A percentile compares a stretch with the other conserved stretches of the same genome.
Evolutionary conservation across 345 rosid species (phyloP).

Genomic region (Eucalyptus pauciflora): DNA sequence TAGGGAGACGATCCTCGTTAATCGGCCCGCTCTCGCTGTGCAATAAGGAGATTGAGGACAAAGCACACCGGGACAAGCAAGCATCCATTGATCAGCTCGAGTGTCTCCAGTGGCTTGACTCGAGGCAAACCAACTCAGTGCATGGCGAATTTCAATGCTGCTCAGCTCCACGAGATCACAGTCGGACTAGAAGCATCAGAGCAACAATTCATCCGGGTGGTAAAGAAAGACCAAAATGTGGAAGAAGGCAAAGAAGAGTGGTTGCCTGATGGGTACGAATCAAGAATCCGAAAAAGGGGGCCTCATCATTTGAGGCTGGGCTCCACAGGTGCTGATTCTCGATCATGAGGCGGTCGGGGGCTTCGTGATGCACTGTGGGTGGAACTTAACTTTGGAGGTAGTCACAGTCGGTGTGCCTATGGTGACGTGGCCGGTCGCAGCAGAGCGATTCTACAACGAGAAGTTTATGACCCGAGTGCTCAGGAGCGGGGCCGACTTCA

Average conservation of each 20-base stretch:
- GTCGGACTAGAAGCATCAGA: constrained; percentile 24
- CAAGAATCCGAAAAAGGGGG: too few species aligned
- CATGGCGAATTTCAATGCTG: background rate
- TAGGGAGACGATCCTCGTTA: constrained; percentile 44
- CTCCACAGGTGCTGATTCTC: too few species aligned
- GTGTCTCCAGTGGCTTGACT: constrained; percentile 32
- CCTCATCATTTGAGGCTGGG: too few species aligned
- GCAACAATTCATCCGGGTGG: constrained; percentile 18
- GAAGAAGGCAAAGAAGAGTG: too few species aligned
- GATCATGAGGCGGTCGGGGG: too few species aligned
- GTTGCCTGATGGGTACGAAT: too few species aligned
- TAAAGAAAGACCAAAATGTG: too few species aligned
- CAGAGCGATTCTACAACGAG: background rate
- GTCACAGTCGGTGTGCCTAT: background rate
- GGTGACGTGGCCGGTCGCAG: constrained; percentile 2
- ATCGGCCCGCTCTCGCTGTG: constrained; percentile 41
- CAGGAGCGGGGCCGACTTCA: background rate
- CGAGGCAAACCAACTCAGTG: constrained; percentile 21
- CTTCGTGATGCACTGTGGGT: too few species aligned
- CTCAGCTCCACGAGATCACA: constrained; percentile 26
- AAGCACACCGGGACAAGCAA: constrained; percentile 3
- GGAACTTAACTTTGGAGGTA: too few species aligned
- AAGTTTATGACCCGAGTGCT: background rate
- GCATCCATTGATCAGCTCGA: constrained; percentile 3
- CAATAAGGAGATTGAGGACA: constrained; percentile 7